Percentiles rank a stretch among this genome's conserved stretches.
Evolutionary conservation across 495 filamentous ascomycete species (phyloP).

Genomic region (Chaetomium fimeti): DNA sequence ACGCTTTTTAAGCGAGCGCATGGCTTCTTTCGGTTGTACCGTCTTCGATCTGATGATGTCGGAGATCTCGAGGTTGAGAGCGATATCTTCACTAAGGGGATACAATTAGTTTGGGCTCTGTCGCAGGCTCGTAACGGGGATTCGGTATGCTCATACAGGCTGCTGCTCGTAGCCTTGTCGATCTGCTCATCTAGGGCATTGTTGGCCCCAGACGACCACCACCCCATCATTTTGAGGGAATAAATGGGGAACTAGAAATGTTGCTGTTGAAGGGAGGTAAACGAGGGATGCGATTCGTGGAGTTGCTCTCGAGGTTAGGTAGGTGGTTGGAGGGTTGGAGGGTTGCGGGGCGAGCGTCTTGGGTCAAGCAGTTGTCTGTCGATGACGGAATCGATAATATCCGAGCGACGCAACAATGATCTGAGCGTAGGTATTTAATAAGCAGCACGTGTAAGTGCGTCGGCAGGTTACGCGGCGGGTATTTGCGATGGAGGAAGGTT

Average conservation of each 20-base stretch:
- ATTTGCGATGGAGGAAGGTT: constrained; percentile 20
- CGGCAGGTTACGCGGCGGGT: constrained; percentile 10
- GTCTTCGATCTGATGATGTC: constrained; percentile 95
- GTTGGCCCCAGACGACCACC: constrained; percentile 77
- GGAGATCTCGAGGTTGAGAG: constrained; percentile 94
- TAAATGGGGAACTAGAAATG: not conserved
- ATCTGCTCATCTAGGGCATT: constrained; percentile 94
- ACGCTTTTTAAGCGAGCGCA: constrained; percentile 89
- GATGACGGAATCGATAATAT: not conserved
- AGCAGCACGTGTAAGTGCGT: not conserved
- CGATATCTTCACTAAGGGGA: constrained; percentile 81
- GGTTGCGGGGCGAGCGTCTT: not conserved
- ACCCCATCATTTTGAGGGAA: constrained; percentile 67
- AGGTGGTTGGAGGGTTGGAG: not conserved
- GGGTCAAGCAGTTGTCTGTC: not conserved
- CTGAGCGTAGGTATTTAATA: not conserved
- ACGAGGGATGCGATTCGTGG: not conserved
- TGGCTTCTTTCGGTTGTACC: constrained; percentile 93
- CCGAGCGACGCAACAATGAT: not conserved
- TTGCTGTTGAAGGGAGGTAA: not conserved
- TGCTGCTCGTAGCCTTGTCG: constrained; percentile 88
- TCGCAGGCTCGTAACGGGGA: not conserved
- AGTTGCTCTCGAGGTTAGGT: not conserved
- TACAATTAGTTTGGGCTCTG: constrained; percentile 19
- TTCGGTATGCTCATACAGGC: constrained; percentile 61